Evolutionary conservation across 2,329 filamentous ascomycete genomes (phyloP), one percentile per base, ranked within the genome.

Genomic region (Claviceps monticola): DNA sequence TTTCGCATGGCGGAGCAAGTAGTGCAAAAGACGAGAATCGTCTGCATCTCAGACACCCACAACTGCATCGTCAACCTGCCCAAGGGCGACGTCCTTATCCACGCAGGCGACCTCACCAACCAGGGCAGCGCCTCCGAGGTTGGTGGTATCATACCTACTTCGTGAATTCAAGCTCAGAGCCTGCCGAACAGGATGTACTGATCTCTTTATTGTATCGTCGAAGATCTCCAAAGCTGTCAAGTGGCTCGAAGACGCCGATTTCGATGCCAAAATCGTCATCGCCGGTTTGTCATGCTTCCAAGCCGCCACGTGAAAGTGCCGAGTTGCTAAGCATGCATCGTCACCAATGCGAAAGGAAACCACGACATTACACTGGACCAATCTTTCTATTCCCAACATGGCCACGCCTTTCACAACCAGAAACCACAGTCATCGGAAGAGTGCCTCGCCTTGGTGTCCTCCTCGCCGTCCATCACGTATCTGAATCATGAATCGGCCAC

Each of bases 21-120:
- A 42, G 19, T 55, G 14, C 66, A 73, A 50, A 69, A 75, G 56
- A 82, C 83, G 5, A 76, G 84, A 54, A 75, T 89, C 53, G 83
- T 89, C 50, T 88, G 84, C 67, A 75, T 89, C 52, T 86, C 85
- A 4, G 86, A 90, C 66, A 89, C 84, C 2, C 84, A 89, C 66
- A 86, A 86, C 62, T 74, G 71, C 57, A 73, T 73, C 2, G 71
- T 78, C 58, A 82, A 79, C 58, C 73, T 88, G 1, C 85, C 86
- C 0, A 74, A 74, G 21, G 86, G 85, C 42, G 84, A 90, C 62
- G 78, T 90, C 8, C 71, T 90, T 37, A 81, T 89, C 48, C 84
- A 88, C 61, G 84, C 85, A 1, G 85, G 86, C 6, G 86, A 90
- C 62, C 66, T 90, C 57, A 87, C 84, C 3, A 88, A 88, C 62